A percentile compares a stretch with the other conserved stretches of the same genome.
Conservation (phyloP, 2,329 filamentous ascomycete species). For the Talaromyces piceae region DNA sequence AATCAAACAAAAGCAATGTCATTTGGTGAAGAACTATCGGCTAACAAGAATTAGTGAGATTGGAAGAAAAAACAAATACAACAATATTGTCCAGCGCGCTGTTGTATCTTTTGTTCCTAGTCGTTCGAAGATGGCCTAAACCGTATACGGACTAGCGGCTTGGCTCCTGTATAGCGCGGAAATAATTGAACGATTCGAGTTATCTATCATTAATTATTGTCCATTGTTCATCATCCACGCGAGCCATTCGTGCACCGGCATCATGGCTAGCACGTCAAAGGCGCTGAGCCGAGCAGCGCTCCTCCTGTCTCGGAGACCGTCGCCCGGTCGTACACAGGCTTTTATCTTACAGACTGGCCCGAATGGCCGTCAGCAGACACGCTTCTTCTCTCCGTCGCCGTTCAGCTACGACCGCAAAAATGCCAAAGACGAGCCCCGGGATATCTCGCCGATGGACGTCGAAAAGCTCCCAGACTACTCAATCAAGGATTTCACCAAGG, state of each 20-base stretch:
- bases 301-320: constrained; percentile 25
- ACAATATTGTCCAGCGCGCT: not conserved
- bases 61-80: not conserved
- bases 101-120: not conserved
- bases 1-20: not conserved
- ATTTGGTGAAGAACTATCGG: not conserved
- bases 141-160: not conserved
- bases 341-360: constrained; percentile 12
- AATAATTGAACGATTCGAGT: constrained; percentile 9
- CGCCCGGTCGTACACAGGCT: constrained; percentile 11
- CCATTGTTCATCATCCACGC: constrained; percentile 15
- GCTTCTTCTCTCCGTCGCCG: constrained; percentile 29
- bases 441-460: constrained; percentile 22
- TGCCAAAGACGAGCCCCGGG: constrained; percentile 20
- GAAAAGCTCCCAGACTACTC: constrained; percentile 30
- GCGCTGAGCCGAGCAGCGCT: constrained; percentile 31
- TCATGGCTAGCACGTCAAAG: constrained; percentile 33
- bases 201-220: constrained; percentile 1
- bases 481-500: constrained; percentile 24
- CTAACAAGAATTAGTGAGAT: not conserved
- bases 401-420: constrained; percentile 26
- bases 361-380: constrained; percentile 13
- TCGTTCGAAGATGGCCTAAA: too few relatives aligned
- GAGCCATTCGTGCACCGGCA: not conserved
- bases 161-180: constrained; percentile 1